phyloP scores from a whole-genome alignment of 768 basidiomycete genomes.

The Naematelia encephala region DNA sequence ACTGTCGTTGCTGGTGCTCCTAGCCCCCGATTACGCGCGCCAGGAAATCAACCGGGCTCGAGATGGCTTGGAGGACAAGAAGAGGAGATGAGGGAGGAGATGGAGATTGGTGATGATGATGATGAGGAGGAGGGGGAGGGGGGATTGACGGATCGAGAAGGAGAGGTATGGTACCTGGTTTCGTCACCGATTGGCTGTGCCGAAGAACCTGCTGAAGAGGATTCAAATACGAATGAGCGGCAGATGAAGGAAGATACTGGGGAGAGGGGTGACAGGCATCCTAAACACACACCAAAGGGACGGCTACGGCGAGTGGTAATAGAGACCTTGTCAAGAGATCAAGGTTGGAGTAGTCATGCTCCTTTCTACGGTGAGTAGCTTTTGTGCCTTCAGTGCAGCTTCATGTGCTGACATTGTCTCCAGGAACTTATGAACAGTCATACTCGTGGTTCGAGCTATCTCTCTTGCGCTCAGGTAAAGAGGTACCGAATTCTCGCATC shows the following conservation, averaged over 20 bases:
- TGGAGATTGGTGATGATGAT: constrained; percentile 1
- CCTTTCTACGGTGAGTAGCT: constrained; percentile 27
- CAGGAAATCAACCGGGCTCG: neutral
- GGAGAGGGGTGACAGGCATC: neutral
- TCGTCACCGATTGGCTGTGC: constrained; percentile 31
- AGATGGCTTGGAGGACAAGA: constrained; percentile 19
- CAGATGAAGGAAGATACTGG: neutral
- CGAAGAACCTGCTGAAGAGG: neutral
- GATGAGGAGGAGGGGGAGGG: constrained; percentile 5
- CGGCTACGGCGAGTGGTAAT: constrained; percentile 29
- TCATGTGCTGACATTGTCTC: neutral
- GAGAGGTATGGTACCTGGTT: constrained; percentile 33
- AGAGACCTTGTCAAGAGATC: constrained; percentile 40
- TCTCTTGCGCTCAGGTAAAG: constrained; percentile 26
- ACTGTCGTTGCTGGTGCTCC: constrained; percentile 17
- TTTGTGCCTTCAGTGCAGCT: neutral
- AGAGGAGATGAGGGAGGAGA: constrained; percentile 14
- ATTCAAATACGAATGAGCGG: neutral
- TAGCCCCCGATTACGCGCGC: neutral
- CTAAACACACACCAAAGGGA: neutral
- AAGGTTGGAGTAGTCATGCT: constrained; percentile 31
- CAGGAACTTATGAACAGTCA: constrained; percentile 40
- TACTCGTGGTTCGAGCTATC: constrained; percentile 45
- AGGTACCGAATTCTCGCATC: constrained; percentile 28
- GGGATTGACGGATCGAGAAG: constrained; percentile 18